Conservation (phyloP, 1,139 yeast genomes). For the Sugiyamaella sp. region DNA sequence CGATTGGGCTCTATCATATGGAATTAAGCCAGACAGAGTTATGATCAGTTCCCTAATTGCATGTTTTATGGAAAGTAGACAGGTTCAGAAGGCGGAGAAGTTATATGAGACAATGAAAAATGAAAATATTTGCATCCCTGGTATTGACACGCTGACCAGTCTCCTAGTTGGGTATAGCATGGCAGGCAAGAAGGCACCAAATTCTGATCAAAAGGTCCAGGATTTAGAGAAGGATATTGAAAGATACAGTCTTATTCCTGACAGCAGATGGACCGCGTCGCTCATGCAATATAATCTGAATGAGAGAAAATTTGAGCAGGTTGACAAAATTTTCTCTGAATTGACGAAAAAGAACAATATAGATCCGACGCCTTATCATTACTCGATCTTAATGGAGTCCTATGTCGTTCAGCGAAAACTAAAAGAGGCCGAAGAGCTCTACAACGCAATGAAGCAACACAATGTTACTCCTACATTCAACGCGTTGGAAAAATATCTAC, state of each 20-base stretch:
- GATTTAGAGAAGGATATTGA: conserved; percentile 21
- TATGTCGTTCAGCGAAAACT: conserved; percentile 23
- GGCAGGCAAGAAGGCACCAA: not conserved
- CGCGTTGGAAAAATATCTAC: conserved; percentile 30
- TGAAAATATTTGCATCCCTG: conserved; percentile 18
- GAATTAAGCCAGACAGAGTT: conserved; percentile 35
- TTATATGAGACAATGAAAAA: conserved; percentile 30
- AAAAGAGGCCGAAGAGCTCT: conserved; percentile 28
- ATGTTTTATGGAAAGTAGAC: conserved; percentile 31
- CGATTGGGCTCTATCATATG: conserved; percentile 34
- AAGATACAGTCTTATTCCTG: conserved; percentile 28
- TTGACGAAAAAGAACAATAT: conserved; percentile 27
- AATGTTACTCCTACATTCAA: conserved; percentile 33
- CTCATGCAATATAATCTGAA: conserved; percentile 32
- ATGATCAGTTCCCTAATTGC: conserved; percentile 37
- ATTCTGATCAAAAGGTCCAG: conserved; percentile 3
- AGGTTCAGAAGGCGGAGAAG: conserved; percentile 28
- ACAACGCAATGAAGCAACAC: conserved; percentile 27
- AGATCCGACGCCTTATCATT: conserved; percentile 34
- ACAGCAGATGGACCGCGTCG: conserved; percentile 35
- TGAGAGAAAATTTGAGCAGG: conserved; percentile 25
- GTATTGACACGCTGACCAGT: conserved; percentile 36
- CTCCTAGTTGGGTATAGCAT: conserved; percentile 18
- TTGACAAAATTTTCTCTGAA: conserved; percentile 28
- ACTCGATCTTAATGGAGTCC: conserved; percentile 34